phyloP scores from a whole-genome alignment of 73 alveolate genomes.

The Tetrahymena elliotti region DNA sequence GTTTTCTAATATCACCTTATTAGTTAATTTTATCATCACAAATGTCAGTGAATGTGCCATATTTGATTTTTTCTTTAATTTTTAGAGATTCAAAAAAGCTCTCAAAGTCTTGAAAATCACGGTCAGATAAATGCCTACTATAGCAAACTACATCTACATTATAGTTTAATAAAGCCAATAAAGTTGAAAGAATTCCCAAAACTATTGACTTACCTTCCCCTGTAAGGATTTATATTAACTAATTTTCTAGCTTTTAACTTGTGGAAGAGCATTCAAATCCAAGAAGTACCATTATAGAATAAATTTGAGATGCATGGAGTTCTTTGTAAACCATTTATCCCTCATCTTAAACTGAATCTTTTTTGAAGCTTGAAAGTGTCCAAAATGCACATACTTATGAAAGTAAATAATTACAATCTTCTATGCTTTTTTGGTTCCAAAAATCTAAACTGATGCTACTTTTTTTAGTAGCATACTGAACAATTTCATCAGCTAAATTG shows the following conservation, averaged over 20 bases:
- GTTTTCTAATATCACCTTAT: not conserved
- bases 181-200: slow-evolving; percentile 35
- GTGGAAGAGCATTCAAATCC: not conserved
- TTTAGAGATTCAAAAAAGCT: not conserved
- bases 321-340: not conserved
- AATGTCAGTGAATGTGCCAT: not conserved
- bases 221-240: slow-evolving; percentile 39
- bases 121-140: slow-evolving; percentile 17
- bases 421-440: not conserved
- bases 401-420: not conserved
- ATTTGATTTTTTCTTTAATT: not conserved
- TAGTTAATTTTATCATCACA: not conserved
- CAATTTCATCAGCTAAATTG: not conserved
- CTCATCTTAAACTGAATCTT: not conserved
- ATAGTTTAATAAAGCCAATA: slow-evolving; percentile 41
- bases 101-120: slow-evolving; percentile 32
- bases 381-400: not conserved
- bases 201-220: slow-evolving; percentile 57
- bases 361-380: not conserved
- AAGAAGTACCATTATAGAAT: not conserved
- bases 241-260: not conserved
- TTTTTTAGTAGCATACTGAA: not conserved
- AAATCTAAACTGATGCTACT: not conserved
- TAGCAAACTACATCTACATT: slow-evolving; percentile 38
- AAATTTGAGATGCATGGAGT: not conserved